Evolutionary conservation across 176 grass and related monocot species (phyloP), one percentile per base, ranked within the genome.

Genomic region (Lolium multiflorum): DNA sequence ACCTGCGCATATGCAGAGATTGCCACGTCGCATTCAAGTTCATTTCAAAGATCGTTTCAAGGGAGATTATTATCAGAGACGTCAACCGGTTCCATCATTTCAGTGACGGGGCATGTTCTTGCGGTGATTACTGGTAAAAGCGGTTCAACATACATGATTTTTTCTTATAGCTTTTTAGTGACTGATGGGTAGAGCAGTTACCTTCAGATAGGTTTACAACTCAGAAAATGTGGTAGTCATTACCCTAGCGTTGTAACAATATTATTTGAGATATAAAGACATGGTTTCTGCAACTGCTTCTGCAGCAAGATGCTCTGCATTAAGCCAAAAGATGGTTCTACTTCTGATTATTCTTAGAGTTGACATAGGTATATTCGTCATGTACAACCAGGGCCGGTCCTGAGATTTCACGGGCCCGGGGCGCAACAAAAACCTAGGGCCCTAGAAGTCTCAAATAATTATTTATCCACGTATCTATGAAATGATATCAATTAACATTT

Each of bases 1-100:
- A 94, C 80, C 66, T 94, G 60, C 88, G 89, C 37, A 84, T 97
- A 82, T 92, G 94, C 90, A 94, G 68, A 71, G 92, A 97, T 85
- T 97, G 88, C 58, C 94, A 94, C 37, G 87, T 85, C 3, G 92
- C 71, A 5, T 82, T 94, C 63, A 92, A 94, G 83, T 92, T 84
- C 71, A 91, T 92, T 74, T 92, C 88, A 7, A 94, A 94, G 58
- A 94, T 94, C 8, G 92, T 92, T 83, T 88, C 80, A 71, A 94
- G 92, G 86, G 92, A 97, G 59, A 94, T 97, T 85, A 88, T 97
- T 56, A 78, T 97, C 71, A 84, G 90, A 82, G 94, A 93, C 84
- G 62, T 92, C 48, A 95, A 86, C 66, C 76, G 91, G 47, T 93
- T 89, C 24, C 94, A 95, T 86, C 91, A 95, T 89, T 95, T 95